Evolutionary conservation across 2,329 filamentous ascomycete species (phyloP).

Genomic region (Pseudocercospora eumusae): DNA sequence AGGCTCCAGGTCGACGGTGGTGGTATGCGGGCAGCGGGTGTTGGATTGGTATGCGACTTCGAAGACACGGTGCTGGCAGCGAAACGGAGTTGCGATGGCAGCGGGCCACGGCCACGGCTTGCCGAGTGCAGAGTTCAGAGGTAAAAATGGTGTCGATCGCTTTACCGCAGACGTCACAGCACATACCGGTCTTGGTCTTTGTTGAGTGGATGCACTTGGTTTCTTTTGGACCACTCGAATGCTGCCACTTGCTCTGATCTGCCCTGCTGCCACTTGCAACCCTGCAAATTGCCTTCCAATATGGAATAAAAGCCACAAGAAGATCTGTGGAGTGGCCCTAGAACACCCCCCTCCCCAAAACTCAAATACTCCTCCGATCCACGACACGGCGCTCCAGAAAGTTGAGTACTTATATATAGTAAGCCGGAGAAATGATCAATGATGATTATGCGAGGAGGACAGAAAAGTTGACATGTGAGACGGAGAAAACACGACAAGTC

Average conservation of each 20-base stretch:
- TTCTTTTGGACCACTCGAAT: slow-evolving; percentile 11
- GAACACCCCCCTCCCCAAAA: background rate
- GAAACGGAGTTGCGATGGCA: slow-evolving; percentile 17
- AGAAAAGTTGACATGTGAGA: too few species aligned
- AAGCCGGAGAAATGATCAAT: too few species aligned
- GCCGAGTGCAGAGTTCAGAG: slow-evolving; percentile 9
- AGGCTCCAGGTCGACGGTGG: slow-evolving; percentile 6
- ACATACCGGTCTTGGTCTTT: slow-evolving; percentile 5
- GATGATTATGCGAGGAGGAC: too few species aligned
- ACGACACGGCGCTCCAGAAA: too few species aligned
- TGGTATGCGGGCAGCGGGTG: slow-evolving; percentile 6
- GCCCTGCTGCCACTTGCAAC: slow-evolving; percentile 7
- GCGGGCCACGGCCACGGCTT: slow-evolving; percentile 13
- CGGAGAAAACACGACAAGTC: too few species aligned
- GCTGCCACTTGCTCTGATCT: slow-evolving; percentile 5
- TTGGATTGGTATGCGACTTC: slow-evolving; percentile 2
- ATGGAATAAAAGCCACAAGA: background rate
- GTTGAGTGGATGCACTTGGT: slow-evolving; percentile 5
- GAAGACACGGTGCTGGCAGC: too few species aligned
- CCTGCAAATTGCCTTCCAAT: slow-evolving; percentile 7
- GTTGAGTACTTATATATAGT: too few species aligned
- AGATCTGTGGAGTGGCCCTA: background rate
- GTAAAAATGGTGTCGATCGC: slow-evolving; percentile 9
- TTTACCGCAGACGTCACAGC: slow-evolving; percentile 13
- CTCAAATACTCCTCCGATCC: slow-evolving; percentile 2